Evolutionary conservation across 441 rosid species (phyloP), one percentile per base, ranked within the genome.

Genomic region (Arabidopsis hybrid): DNA sequence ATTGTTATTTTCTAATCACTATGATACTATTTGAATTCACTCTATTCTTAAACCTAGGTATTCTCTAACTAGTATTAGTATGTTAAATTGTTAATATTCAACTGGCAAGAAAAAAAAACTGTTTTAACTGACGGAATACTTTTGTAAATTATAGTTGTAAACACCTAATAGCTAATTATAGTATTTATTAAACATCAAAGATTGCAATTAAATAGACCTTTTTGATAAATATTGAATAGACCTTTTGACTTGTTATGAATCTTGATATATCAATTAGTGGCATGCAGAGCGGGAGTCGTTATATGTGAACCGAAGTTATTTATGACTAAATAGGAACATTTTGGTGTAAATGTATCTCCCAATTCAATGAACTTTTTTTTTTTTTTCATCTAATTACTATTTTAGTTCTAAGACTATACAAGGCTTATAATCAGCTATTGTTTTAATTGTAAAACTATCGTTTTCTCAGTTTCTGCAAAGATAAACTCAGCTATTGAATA

Each of bases 221-320:
- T 35, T 35, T 35, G 8, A 35, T 35, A 35, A 35, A 6, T 35
- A 35, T 49, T 51, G 12, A 31, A 12, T 52, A 26, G 58, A 52
- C 8, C 0, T 52, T 26, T 26, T 42, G 64, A 73, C 42, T 39
- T 38, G 17, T 17, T 47, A 60, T 57, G 64, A n/a, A 11, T 71
- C 14, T 42, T 65, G 68, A 61, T 75, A 60, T 34, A 75, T 75
- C 79, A 68, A 75, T 75, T 68, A 68, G 79, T 61, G 79, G 70
- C 74, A 69, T 75, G 65, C 29, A 46, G 52, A 53, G 36, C 70
- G 79, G 79, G 49, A 60, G 70, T 69, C 43, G 12, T 46, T 60
- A 52, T 21, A 67, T 75, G 74, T 75, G 78, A 75, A 60, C 34
- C 9, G 31, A 68, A 68, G 39, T 53, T 31, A 35, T 73, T 10